These are phyloP conservation scores for Parafenestella ontariensis DNA, from an alignment of 2,329 filamentous ascomycete genomes.

Conservation along the genomic window DNA sequence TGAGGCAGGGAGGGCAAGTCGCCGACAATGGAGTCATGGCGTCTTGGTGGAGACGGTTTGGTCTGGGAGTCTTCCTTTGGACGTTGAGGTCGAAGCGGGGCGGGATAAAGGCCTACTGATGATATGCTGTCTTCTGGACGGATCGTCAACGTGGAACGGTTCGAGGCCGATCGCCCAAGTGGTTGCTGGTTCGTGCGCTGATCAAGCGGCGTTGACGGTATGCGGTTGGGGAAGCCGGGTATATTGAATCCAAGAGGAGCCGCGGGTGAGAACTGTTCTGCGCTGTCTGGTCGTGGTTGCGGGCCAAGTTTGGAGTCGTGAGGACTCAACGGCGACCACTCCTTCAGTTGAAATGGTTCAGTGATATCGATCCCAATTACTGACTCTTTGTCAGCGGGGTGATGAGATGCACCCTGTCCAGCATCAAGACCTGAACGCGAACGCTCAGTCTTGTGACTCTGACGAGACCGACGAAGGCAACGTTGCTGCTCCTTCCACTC, in stretches of 20 bases:
- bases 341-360: background rate
- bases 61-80: background rate
- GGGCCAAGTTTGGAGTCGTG: constrained; percentile 12
- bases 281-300: constrained; percentile 7
- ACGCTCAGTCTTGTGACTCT: background rate
- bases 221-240: background rate
- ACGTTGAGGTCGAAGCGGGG: background rate
- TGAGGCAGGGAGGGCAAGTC: background rate
- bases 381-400: background rate
- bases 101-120: background rate
- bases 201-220: background rate
- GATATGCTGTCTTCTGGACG: background rate
- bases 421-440: background rate
- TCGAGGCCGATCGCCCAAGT: background rate
- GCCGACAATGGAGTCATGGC: background rate
- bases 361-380: background rate
- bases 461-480: background rate
- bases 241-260: constrained; percentile 9
- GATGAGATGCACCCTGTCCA: background rate
- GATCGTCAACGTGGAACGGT: background rate
- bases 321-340: background rate
- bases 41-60: background rate
- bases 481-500: constrained; percentile 12
- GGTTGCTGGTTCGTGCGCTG: background rate
- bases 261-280: background rate